phyloP scores from a whole-genome alignment of 768 basidiomycete species.

The Collybiopsis confluens region DNA sequence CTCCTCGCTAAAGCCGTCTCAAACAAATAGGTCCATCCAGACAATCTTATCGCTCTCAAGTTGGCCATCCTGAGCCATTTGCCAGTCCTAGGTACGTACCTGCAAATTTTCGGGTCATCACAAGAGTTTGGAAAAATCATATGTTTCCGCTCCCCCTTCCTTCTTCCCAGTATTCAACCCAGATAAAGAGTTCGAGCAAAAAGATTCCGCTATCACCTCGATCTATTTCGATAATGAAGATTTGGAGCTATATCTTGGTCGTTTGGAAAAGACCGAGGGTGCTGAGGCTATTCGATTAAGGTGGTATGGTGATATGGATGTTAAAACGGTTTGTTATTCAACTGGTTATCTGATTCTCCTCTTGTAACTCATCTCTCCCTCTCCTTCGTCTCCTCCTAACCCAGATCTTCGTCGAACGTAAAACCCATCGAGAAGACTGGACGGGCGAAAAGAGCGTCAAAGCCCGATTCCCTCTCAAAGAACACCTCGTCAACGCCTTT shows the following conservation, averaged over 20 bases:
- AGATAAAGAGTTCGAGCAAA: slow-evolving; percentile 86
- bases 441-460: slow-evolving; percentile 99
- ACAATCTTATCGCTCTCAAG: slow-evolving; percentile 92
- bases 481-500: slow-evolving; percentile 89
- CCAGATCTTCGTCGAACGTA: slow-evolving; percentile 89
- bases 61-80: slow-evolving; percentile 88
- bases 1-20: slow-evolving; percentile 7
- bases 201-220: slow-evolving; percentile 93
- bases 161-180: slow-evolving; percentile 74
- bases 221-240: slow-evolving; percentile 97
- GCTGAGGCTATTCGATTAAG: slow-evolving; percentile 94
- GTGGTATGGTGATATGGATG: slow-evolving; percentile 91
- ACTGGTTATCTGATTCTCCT: background rate
- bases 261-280: slow-evolving; percentile 97
- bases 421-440: slow-evolving; percentile 97
- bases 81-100: slow-evolving; percentile 77
- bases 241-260: slow-evolving; percentile 92
- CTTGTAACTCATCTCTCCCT: background rate
- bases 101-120: background rate
- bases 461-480: slow-evolving; percentile 93
- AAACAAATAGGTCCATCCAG: slow-evolving; percentile 65
- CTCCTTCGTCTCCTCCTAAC: slow-evolving; percentile 8
- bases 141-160: background rate
- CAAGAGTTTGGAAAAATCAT: no score
- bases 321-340: slow-evolving; percentile 59